phyloP scores from a whole-genome alignment of 305 asterid genomes.

The Solanum aculeatissimum region DNA sequence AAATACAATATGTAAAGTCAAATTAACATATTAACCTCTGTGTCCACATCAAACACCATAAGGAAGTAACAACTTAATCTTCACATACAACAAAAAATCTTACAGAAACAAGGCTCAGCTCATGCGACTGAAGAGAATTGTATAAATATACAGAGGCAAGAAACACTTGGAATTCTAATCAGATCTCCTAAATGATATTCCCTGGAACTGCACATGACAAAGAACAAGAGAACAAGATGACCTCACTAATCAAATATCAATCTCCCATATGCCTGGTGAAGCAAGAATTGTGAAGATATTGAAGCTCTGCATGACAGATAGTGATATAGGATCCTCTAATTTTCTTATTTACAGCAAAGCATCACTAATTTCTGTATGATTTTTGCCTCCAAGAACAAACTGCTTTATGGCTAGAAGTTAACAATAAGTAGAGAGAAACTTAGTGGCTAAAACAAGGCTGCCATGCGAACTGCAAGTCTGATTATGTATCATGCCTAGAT shows the following conservation, averaged over 20 bases:
- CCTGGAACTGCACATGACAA: not conserved
- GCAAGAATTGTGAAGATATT: not conserved
- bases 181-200: not conserved
- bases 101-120: not conserved
- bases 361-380: not conserved
- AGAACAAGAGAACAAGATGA: not conserved
- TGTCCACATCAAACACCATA: not conserved
- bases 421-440: not conserved
- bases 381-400: not conserved
- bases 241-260: not conserved
- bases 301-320: not conserved
- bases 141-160: not conserved
- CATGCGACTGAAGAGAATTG: not conserved
- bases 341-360: not conserved
- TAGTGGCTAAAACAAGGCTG: not conserved
- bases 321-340: not conserved
- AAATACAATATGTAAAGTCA: not conserved
- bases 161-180: not conserved
- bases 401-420: not conserved
- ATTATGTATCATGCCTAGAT: not conserved
- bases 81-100: not conserved
- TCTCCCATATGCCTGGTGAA: not conserved
- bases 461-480: not conserved
- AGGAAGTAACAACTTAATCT: not conserved
- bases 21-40: not conserved